These are phyloP conservation scores for Wickerhamiella musiphila DNA, from an alignment of 805 yeast species.

Conservation along the genomic window DNA sequence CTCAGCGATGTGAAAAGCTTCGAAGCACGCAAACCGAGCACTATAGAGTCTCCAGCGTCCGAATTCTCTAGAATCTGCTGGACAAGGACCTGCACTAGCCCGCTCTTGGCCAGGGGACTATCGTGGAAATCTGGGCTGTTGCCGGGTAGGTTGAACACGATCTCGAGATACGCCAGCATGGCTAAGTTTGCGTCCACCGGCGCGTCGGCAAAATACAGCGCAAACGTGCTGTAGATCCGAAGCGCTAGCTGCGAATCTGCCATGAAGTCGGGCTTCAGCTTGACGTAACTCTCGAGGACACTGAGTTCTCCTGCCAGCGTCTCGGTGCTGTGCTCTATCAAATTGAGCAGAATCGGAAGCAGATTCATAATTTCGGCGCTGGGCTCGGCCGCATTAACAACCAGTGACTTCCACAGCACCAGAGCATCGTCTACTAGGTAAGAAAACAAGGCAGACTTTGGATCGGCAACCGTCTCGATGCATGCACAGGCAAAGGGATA, in stretches of 20 bases:
- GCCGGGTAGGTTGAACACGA: slow-evolving; percentile 3
- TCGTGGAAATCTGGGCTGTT: slow-evolving; percentile 2
- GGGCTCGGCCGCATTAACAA: slow-evolving; percentile 40
- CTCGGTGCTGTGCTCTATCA: slow-evolving; percentile 46
- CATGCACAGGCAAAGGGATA: slow-evolving; percentile 9
- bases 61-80: slow-evolving; percentile 1
- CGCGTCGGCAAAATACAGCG: slow-evolving; percentile 14
- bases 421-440: slow-evolving; percentile 69
- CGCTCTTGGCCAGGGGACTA: slow-evolving; percentile 1
- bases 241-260: slow-evolving; percentile 7
- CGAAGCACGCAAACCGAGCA: slow-evolving; percentile 3
- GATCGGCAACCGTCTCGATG: slow-evolving; percentile 30
- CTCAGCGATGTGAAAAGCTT: slow-evolving; percentile 3
- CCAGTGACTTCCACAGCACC: slow-evolving; percentile 56
- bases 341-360: slow-evolving; percentile 37
- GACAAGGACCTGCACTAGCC: slow-evolving; percentile 3
- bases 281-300: slow-evolving; percentile 21
- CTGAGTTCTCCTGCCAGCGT: slow-evolving; percentile 18
- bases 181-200: slow-evolving; percentile 11
- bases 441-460: slow-evolving; percentile 34
- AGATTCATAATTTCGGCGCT: slow-evolving; percentile 13
- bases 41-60: slow-evolving; percentile 1
- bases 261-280: slow-evolving; percentile 16
- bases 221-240: slow-evolving; percentile 12
- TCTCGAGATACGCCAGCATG: slow-evolving; percentile 8